Conservation (phyloP, 768 basidiomycete species). For the Auriculariales sp. region DNA sequence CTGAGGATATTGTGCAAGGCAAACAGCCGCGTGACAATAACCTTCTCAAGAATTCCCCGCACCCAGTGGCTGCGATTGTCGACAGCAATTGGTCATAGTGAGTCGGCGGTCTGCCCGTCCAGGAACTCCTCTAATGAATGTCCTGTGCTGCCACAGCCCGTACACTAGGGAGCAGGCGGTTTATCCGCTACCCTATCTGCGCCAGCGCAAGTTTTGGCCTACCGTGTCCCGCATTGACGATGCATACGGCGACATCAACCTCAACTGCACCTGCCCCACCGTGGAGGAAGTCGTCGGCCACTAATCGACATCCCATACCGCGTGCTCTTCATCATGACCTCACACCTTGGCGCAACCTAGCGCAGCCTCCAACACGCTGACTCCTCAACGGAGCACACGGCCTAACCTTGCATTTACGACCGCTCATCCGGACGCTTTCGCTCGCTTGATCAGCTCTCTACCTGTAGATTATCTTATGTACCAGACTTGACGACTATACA, state of each 20-base stretch:
- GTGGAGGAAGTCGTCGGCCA: slow-evolving; percentile 58
- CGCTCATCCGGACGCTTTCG: neutral
- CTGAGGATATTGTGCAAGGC: slow-evolving; percentile 72
- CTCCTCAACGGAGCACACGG: neutral
- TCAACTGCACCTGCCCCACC: slow-evolving; percentile 76
- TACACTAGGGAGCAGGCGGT: slow-evolving; percentile 86
- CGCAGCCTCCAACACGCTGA: no score
- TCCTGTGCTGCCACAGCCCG: slow-evolving; percentile 34
- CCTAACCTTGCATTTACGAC: neutral
- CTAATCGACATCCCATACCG: neutral
- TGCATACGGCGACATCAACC: slow-evolving; percentile 86
- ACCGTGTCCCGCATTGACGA: slow-evolving; percentile 85
- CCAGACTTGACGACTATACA: slow-evolving; percentile 1
- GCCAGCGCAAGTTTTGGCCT: slow-evolving; percentile 94
- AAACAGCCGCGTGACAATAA: slow-evolving; percentile 88
- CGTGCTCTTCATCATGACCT: neutral
- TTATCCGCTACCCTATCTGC: slow-evolving; percentile 72
- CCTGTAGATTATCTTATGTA: neutral
- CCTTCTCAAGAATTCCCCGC: slow-evolving; percentile 85
- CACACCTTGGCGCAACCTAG: neutral
- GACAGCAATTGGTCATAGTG: slow-evolving; percentile 71
- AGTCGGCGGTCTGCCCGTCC: no score
- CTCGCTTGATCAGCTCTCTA: neutral
- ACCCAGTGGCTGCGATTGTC: slow-evolving; percentile 62
- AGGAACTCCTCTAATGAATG: neutral